Percentiles rank a stretch among this genome's conserved stretches.
These are phyloP conservation scores for Caryopteris hybrid DNA, from an alignment of 305 asterid species.

Conservation along the genomic window DNA sequence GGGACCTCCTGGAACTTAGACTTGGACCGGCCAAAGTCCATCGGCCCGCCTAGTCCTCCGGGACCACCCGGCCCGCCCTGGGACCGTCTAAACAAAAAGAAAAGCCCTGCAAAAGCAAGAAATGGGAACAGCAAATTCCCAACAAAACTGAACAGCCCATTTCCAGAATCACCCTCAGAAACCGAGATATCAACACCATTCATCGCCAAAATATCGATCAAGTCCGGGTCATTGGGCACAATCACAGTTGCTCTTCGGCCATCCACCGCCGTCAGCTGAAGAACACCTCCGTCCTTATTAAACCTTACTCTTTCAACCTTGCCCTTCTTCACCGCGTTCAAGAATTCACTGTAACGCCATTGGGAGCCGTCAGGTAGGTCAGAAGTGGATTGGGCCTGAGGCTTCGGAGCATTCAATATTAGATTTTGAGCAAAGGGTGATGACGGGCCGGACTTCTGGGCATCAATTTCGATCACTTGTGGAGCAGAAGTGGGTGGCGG, in stretches of 20 bases:
- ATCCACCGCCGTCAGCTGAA: constrained; percentile 86
- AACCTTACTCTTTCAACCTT: constrained; percentile 90
- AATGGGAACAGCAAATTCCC: constrained; percentile 47
- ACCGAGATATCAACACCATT: constrained; percentile 90
- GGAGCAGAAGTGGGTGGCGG: constrained; percentile 52
- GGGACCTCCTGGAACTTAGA: constrained; percentile 64
- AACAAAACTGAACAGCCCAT: constrained; percentile 51
- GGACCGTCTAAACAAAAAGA: constrained; percentile 43
- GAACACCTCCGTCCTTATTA: constrained; percentile 76
- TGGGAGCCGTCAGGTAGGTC: constrained; percentile 86
- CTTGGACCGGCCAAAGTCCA: constrained; percentile 60
- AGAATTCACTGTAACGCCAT: constrained; percentile 92
- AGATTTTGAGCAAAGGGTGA: constrained; percentile 66
- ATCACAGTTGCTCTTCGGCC: constrained; percentile 75
- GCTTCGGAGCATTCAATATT: constrained; percentile 73
- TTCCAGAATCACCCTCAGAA: constrained; percentile 83
- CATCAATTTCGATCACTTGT: constrained; percentile 56
- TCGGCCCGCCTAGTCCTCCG: constrained; percentile 54
- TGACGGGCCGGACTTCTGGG: constrained; percentile 41
- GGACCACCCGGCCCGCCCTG: constrained; percentile 67
- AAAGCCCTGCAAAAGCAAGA: constrained; percentile 50
- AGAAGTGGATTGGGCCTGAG: constrained; percentile 50
- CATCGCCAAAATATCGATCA: constrained; percentile 91
- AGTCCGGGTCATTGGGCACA: constrained; percentile 90
- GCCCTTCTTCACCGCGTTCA: constrained; percentile 94